Percentiles rank a stretch among this genome's conserved stretches.
Evolutionary conservation across 1,139 yeast genomes (phyloP).

Genomic region (Debaryomyces subglobosus): DNA sequence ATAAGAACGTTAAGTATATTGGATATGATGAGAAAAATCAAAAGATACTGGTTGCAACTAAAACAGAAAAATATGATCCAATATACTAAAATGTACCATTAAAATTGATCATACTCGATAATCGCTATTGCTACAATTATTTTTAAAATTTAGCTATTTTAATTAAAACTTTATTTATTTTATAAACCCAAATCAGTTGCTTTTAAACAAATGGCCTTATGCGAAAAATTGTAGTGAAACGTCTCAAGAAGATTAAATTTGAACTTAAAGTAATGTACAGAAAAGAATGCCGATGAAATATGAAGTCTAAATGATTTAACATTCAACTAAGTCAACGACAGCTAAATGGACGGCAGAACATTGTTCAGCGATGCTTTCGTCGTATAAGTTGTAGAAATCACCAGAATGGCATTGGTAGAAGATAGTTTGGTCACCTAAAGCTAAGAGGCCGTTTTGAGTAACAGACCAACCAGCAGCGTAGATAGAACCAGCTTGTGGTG

Average conservation of each 20-base stretch:
- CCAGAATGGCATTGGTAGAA: slow-evolving; percentile 86
- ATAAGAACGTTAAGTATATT: slow-evolving; percentile 58
- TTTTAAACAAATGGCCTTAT: neutral
- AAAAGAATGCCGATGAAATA: neutral
- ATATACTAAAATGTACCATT: too few relatives aligned
- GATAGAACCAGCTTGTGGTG: slow-evolving; percentile 88
- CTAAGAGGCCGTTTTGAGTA: slow-evolving; percentile 65
- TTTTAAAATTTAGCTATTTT: neutral
- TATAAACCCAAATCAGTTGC: neutral
- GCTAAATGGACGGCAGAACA: slow-evolving; percentile 67
- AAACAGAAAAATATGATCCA: slow-evolving; percentile 34
- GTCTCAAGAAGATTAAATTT: slow-evolving; percentile 1
- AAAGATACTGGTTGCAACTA: slow-evolving; percentile 40
- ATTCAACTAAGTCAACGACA: slow-evolving; percentile 63
- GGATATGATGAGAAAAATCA: slow-evolving; percentile 49
- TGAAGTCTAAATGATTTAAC: slow-evolving; percentile 36
- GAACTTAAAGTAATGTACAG: neutral
- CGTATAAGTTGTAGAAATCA: slow-evolving; percentile 80
- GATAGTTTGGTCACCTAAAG: slow-evolving; percentile 62
- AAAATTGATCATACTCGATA: too few relatives aligned
- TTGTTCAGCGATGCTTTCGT: slow-evolving; percentile 65
- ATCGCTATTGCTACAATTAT: neutral
- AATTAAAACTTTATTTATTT: neutral
- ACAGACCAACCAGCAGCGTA: slow-evolving; percentile 87
- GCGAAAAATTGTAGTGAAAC: slow-evolving; percentile 1